Evolutionary conservation across 306 rosid species (phyloP), one percentile per base, ranked within the genome.

Genomic region (Dryas alaskensis): DNA sequence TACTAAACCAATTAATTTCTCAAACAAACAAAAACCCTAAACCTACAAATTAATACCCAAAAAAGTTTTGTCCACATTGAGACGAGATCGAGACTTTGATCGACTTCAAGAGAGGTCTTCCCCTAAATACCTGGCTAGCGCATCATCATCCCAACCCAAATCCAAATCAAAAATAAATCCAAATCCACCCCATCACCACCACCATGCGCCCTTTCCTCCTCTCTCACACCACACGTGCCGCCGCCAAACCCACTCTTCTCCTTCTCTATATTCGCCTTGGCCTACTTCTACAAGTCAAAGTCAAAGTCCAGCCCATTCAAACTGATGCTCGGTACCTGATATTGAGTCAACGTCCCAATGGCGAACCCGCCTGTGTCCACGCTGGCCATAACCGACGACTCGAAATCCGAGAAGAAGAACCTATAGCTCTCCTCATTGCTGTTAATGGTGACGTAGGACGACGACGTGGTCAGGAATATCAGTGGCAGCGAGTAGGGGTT

Each of bases 391-490:
- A 90, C 68, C 43, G 93, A 88, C 42, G 96, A 86, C 60, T 84
- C 84, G 37, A 75, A 72, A 54, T 87, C 90, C 3, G 97, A 85
- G 74, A 87, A 91, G 14, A 94, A 88, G 10, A 94, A 87, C 4
- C 97, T 94, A 55, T 94, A 88, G 67, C 82, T 88, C 88, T 91
- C 94, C 78, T 91, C 92, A 72, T 88, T 87, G 19, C 87, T 86
- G 81, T 91, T 85, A 13, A 91, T 85, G 5, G 94, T 89, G 6
- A 91, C 71, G 83, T 87, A 89, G 4, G 94, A 85, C 1, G 90
- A 80, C 22, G 89, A 82, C 42, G 77, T 65, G 58, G 88, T 83
- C 37, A 81, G 91, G 50, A 76, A 81, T 22, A 84, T 73, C 70
- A 74, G 11, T 42, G 87, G 79, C 60, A 89, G 63, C 3, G 81